Base-by-base conservation (phyloP, 2,329 filamentous ascomycete species). In the Berkeleyomyces basicola region DNA sequence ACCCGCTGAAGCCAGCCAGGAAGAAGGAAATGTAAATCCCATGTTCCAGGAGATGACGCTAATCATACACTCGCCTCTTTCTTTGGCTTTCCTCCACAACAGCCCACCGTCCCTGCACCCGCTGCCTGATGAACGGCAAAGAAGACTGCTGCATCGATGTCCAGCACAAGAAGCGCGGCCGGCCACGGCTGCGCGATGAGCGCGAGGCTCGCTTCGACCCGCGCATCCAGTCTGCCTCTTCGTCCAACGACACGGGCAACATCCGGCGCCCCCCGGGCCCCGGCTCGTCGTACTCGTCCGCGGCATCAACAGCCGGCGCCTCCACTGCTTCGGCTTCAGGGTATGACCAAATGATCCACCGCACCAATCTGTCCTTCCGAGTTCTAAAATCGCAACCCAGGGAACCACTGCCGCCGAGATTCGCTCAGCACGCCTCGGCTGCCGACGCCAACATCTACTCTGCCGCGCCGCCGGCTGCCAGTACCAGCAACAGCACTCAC, bases 161-260 rank as follows among this genome's bases (percentile, higher is more conserved):
- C 42, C 86, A 90, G 70, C 88, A 93, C 73, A 93, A 92, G 73
- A 93, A 92, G 72, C 78, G 88, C 68, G 88, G 88, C 49, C 80
- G 88, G 58, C 88, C 88, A 65, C 80, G 88, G 66, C 76, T 93
- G 67, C 82, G 88, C 68, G 88, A 92, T 70, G 86, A 88, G 65
- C 77, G 81, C 67, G 82, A 85, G 66, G 70, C 78, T 58, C 77
- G 82, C 66, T 84, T 80, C 68, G 82, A 84, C 64, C 70, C 76
- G 2, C 75, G 78, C 64, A 77, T 76, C 64, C 72, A 75, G 9
- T 64, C 60, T 3, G 49, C 63, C 23, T 62, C 63, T 9, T 55
- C 75, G 76, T 65, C 71, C 74, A 63, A 63, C 33, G 60, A 62
- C 44, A 47, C 61, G 10, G 36, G 44, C 14, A 63, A 39, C 33